phyloP scores from a whole-genome alignment of 2,329 filamentous ascomycete species.

The Cytospora leucostoma region DNA sequence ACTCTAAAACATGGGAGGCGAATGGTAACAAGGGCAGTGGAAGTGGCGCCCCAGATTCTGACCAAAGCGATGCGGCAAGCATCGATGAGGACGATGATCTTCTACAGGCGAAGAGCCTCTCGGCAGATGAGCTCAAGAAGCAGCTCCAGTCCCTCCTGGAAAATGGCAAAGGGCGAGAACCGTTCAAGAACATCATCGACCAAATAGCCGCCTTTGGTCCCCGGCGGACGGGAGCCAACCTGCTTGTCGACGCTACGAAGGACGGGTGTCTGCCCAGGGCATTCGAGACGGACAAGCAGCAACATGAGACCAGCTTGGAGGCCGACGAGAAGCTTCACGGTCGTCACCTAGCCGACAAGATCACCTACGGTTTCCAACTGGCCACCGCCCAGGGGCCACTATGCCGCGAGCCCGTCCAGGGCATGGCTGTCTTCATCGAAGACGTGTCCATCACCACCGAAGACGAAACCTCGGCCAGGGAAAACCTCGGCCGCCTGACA shows the following conservation, averaged over 20 bases:
- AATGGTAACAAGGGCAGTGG: constrained; percentile 41
- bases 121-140: constrained; percentile 73
- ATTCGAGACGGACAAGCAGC: constrained; percentile 48
- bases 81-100: constrained; percentile 59
- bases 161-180: constrained; percentile 70
- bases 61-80: constrained; percentile 40
- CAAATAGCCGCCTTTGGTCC: constrained; percentile 91
- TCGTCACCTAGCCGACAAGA: constrained; percentile 82
- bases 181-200: constrained; percentile 76
- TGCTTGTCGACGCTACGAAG: constrained; percentile 81
- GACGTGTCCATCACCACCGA: constrained; percentile 65
- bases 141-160: constrained; percentile 71
- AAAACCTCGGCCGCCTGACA: constrained; percentile 77
- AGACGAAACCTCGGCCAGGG: constrained; percentile 56
- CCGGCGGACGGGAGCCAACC: constrained; percentile 79
- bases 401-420: constrained; percentile 91
- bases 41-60: constrained; percentile 43
- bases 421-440: constrained; percentile 88
- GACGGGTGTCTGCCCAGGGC: constrained; percentile 72
- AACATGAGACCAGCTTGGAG: constrained; percentile 38
- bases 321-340: constrained; percentile 56
- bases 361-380: constrained; percentile 91
- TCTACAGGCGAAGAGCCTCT: constrained; percentile 62
- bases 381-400: constrained; percentile 85
- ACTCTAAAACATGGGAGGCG: constrained; percentile 53